Evolutionary conservation across 371 early-diverging fungal genomes (phyloP), one percentile per base, ranked within the genome.

Genomic region (Entomophthora muscae): DNA sequence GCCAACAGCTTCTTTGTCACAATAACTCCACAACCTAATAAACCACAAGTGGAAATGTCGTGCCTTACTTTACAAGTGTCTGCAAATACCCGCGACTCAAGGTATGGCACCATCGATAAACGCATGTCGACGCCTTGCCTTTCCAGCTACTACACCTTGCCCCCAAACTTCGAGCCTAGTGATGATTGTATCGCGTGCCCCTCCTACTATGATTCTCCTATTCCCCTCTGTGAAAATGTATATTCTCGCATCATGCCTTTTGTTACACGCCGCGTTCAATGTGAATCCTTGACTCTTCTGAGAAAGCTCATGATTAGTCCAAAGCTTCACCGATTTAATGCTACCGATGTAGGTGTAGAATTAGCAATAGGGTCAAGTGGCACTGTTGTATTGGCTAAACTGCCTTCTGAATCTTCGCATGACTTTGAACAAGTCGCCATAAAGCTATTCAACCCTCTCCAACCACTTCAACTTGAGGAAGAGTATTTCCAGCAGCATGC

Each of bases 401-500:
- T 27, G 26, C 52, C 33, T 24, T 59, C 24, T 10, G 24, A 22
- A 17, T 10, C 32, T n/a, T 31, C 12, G 24, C 22, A n/a, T 59
- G 59, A 22, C 32, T 22, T 58, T 21, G 29, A 31, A 29, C 13
- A 31, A 23, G 29, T 31, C 10, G 57, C 57, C 17, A 27, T 57
- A 17, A 30, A 2, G 1, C 27, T 1, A 27, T 27, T 57, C 24
- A 57, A 17, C 30, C 26, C 30, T 12, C 57, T 27, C 22, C 30
- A 57, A 27, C 27, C 30, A n/a, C 22, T 57, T n/a, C 27, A 57
- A 57, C 30, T 57, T 22, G 30, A 27, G 26, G 57, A 57, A 57
- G 61, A 61, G 10, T 61, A 61, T 61, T n/a, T 61, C 7, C 31
- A 61, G 27, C 61, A 42, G 21, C 31, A 61, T 30, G 61, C 61